A percentile compares a stretch with the other conserved stretches of the same genome.
phyloP scores from a whole-genome alignment of 345 rosid species.

The Sisymbrium altissimum region DNA sequence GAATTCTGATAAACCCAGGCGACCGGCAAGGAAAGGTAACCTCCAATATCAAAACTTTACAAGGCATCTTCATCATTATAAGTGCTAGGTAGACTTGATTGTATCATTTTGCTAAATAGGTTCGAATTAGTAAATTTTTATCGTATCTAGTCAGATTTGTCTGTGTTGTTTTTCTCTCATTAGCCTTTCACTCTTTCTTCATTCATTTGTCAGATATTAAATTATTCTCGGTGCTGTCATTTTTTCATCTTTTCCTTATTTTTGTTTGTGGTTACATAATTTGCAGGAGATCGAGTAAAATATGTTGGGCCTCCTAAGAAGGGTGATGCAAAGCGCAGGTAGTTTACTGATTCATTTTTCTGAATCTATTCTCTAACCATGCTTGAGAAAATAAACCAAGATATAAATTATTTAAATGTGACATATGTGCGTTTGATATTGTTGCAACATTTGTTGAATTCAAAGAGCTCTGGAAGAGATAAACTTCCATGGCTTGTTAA shows the following conservation, averaged over 20 bases:
- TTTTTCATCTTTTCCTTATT: background rate
- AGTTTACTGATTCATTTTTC: constrained; percentile 17
- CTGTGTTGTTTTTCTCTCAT: constrained; percentile 11
- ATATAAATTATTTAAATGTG: too few relatives aligned
- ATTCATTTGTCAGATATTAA: constrained; percentile 4
- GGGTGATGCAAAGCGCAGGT: constrained; percentile 68
- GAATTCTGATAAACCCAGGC: constrained; percentile 50
- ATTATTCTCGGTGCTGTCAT: background rate
- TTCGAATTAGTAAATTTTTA: background rate
- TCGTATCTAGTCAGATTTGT: constrained; percentile 2
- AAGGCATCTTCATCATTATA: constrained; percentile 3
- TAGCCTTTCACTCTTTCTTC: constrained; percentile 2
- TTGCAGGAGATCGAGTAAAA: constrained; percentile 87
- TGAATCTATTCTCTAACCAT: background rate
- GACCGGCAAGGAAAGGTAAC: constrained; percentile 71
- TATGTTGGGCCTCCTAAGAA: constrained; percentile 61
- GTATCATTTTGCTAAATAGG: constrained; percentile 6
- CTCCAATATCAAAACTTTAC: constrained; percentile 4
- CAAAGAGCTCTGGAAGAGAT: too few relatives aligned
- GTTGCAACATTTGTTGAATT: background rate
- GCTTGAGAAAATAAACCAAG: background rate
- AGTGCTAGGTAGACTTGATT: constrained; percentile 3
- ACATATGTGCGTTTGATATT: background rate
- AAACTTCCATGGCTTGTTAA: background rate
- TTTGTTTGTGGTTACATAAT: background rate